Evolutionary conservation across 2,329 filamentous ascomycete genomes (phyloP).

Genomic region (Trichoderma sp.): DNA sequence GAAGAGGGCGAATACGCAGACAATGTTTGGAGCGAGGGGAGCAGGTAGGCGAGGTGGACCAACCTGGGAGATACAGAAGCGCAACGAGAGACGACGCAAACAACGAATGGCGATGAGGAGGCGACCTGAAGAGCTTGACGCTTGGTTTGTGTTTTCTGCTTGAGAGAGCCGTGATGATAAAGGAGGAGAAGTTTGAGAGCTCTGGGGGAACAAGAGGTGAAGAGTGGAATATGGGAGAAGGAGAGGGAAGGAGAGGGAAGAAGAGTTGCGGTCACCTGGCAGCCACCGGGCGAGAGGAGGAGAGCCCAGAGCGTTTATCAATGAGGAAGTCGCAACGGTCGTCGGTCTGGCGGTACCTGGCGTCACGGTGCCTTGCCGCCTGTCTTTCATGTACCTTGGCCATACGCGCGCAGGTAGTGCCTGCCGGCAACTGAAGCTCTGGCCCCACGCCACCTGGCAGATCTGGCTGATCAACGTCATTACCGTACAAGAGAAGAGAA

Average conservation of each 20-base stretch:
- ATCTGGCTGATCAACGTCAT: conserved; percentile 10
- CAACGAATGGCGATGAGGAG: conserved; percentile 22
- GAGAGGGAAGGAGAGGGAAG: not conserved
- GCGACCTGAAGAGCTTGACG: conserved; percentile 10
- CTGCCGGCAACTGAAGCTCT: not conserved
- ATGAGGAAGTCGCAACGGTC: not conserved
- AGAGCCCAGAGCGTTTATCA: conserved; percentile 2
- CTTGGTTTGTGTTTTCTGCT: not conserved
- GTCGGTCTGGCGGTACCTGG: not conserved
- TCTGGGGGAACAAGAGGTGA: not conserved
- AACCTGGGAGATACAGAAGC: conserved; percentile 24
- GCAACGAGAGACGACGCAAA: conserved; percentile 26
- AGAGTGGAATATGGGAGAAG: not conserved
- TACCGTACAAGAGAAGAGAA: not conserved
- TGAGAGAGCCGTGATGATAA: conserved; percentile 10
- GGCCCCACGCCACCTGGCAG: conserved; percentile 10
- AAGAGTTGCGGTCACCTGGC: not conserved
- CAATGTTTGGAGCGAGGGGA: conserved; percentile 2
- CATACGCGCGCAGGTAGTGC: not conserved
- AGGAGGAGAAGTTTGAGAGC: not conserved
- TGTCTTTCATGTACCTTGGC: not conserved
- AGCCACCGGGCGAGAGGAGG: not conserved
- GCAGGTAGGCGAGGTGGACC: conserved; percentile 15
- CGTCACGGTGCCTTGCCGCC: not conserved
- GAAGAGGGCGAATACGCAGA: not conserved